phyloP scores from a whole-genome alignment of 1,139 yeast genomes.

The Meyerozyma carpophila region DNA sequence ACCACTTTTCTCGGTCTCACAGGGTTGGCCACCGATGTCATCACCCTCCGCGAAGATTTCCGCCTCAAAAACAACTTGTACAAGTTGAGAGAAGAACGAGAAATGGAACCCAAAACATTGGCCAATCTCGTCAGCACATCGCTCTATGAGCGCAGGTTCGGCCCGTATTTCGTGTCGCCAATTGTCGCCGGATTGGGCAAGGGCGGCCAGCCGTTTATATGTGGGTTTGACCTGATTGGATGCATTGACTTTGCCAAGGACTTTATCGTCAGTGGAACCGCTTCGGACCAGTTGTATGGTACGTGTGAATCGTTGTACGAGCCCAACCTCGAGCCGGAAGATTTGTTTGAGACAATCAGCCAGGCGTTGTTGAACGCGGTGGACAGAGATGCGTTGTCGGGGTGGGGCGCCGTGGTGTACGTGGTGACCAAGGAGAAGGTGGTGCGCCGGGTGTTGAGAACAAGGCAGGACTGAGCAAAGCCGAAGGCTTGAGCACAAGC shows the following conservation, averaged over 20 bases:
- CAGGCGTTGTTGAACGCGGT: conserved; percentile 93
- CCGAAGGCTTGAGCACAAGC: not conserved
- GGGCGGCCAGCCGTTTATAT: conserved; percentile 79
- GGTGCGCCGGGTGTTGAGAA: conserved; percentile 77
- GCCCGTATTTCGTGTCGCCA: conserved; percentile 96
- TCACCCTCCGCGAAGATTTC: conserved; percentile 76
- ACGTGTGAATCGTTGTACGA: conserved; percentile 98
- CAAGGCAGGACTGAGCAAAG: conserved; percentile 83
- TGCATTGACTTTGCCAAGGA: conserved; percentile 94
- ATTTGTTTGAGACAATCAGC: conserved; percentile 90
- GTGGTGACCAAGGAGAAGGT: conserved; percentile 90
- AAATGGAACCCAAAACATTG: conserved; percentile 88
- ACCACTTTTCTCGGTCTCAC: conserved; percentile 87
- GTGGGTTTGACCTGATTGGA: conserved; percentile 95
- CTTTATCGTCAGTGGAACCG: conserved; percentile 96
- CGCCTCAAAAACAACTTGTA: conserved; percentile 83
- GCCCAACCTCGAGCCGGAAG: conserved; percentile 90
- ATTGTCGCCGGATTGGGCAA: conserved; percentile 92
- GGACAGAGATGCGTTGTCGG: conserved; percentile 95
- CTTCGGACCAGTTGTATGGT: conserved; percentile 92
- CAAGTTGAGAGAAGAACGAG: conserved; percentile 85
- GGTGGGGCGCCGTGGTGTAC: conserved; percentile 98
- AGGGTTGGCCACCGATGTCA: conserved; percentile 92
- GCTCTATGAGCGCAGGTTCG: conserved; percentile 86
- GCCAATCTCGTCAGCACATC: conserved; percentile 90